Percentiles rank a stretch among this genome's conserved stretches.
Conservation (phyloP, 768 basidiomycete genomes). For the Boletales sp. region DNA sequence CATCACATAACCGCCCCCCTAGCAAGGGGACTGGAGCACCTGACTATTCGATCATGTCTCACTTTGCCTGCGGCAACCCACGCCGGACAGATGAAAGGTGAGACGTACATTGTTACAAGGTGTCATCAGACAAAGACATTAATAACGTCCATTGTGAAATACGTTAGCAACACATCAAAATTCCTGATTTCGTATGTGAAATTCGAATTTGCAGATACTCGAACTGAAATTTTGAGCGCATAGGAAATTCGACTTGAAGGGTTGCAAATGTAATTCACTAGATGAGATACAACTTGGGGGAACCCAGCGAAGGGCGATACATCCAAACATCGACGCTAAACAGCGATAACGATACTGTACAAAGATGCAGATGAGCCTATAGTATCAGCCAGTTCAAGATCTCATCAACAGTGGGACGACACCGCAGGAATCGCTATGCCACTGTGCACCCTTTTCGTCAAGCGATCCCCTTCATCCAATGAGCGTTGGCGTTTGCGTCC, state of each 20-base stretch:
- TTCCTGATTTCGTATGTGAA: no score
- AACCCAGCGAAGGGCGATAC: not conserved
- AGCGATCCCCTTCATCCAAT: slow-evolving; percentile 21
- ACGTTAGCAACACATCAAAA: no score
- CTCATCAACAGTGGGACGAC: slow-evolving; percentile 14
- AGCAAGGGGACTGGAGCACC: no score
- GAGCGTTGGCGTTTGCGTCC: slow-evolving; percentile 30
- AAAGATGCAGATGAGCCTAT: slow-evolving; percentile 8
- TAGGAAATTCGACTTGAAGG: no score
- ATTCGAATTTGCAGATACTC: no score
- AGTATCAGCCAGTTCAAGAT: not conserved
- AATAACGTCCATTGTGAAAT: no score
- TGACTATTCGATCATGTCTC: slow-evolving; percentile 6
- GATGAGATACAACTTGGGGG: no score
- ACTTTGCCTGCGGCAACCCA: not conserved
- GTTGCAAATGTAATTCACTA: no score
- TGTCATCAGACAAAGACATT: no score
- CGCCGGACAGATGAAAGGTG: slow-evolving; percentile 3
- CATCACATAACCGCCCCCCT: no score
- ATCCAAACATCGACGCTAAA: slow-evolving; percentile 3
- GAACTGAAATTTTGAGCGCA: no score
- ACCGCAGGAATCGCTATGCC: slow-evolving; percentile 9
- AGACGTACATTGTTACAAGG: no score
- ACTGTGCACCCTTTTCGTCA: slow-evolving; percentile 20
- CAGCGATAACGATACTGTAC: slow-evolving; percentile 29